Percentiles rank a stretch among this genome's conserved stretches.
Conservation (phyloP, 805 yeast species). For the Kodamaea restingae region DNA sequence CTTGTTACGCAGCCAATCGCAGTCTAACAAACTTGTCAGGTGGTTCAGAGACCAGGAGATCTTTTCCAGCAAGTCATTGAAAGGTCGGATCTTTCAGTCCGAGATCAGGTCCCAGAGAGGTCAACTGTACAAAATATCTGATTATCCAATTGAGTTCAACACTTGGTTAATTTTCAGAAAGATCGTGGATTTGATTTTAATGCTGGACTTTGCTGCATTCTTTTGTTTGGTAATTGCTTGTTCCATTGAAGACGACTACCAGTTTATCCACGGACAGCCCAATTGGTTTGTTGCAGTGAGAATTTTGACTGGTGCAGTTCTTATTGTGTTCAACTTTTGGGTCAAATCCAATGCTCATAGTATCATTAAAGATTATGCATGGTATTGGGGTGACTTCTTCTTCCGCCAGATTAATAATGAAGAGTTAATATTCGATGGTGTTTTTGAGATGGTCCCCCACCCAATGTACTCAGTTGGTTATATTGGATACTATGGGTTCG, state of each 20-base stretch:
- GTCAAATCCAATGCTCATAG: conserved; percentile 85
- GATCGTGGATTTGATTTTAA: conserved; percentile 73
- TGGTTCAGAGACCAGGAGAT: conserved; percentile 35
- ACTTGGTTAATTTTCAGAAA: conserved; percentile 80
- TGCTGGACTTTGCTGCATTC: conserved; percentile 80
- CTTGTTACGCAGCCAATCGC: conserved; percentile 62
- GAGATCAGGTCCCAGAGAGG: conserved; percentile 42
- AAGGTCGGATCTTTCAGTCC: conserved; percentile 37
- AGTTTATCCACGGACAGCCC: conserved; percentile 38
- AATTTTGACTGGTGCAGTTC: conserved; percentile 52
- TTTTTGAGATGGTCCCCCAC: conserved; percentile 84
- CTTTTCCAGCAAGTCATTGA: conserved; percentile 19
- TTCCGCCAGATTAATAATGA: conserved; percentile 61
- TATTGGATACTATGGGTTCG: conserved; percentile 82
- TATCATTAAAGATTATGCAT: conserved; percentile 84
- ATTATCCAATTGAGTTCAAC: conserved; percentile 67
- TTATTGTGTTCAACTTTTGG: conserved; percentile 75
- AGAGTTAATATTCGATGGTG: conserved; percentile 80
- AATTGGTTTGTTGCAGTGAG: conserved; percentile 45
- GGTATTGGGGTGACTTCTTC: conserved; percentile 96
- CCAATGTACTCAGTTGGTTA: conserved; percentile 92
- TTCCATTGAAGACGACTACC: conserved; percentile 35
- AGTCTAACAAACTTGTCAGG: conserved; percentile 48
- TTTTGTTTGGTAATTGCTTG: conserved; percentile 56
- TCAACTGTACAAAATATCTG: conserved; percentile 21